phyloP scores from a whole-genome alignment of 2,329 filamentous ascomycete species.

The Cryphonectria nitschkei region DNA sequence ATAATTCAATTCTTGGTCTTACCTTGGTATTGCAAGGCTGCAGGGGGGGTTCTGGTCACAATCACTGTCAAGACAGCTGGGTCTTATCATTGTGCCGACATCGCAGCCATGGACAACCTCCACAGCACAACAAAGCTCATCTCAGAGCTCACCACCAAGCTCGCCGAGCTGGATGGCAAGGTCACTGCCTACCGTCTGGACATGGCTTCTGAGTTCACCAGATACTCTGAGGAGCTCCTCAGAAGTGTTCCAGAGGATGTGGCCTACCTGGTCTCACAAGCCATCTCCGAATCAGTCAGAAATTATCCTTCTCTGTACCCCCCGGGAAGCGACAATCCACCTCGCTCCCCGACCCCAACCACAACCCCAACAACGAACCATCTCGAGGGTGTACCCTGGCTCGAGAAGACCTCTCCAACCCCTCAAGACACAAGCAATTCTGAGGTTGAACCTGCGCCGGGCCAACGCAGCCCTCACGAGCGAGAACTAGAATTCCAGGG shows the following conservation, averaged over 20 bases:
- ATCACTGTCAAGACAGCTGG: background rate
- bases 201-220: conserved; percentile 60
- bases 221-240: conserved; percentile 56
- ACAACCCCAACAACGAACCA: conserved; percentile 26
- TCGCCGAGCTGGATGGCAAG: conserved; percentile 59
- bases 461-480: conserved; percentile 48
- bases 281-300: conserved; percentile 49
- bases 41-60: background rate
- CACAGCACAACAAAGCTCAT: conserved; percentile 53
- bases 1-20: background rate
- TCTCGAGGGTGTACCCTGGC: conserved; percentile 25
- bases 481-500: conserved; percentile 64
- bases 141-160: conserved; percentile 56
- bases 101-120: conserved; percentile 43
- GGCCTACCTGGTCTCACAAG: conserved; percentile 49
- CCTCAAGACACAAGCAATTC: conserved; percentile 44
- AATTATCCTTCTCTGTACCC: conserved; percentile 49
- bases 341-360: conserved; percentile 20
- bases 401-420: conserved; percentile 41
- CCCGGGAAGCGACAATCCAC: conserved; percentile 18
- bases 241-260: conserved; percentile 50
- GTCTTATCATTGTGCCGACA: conserved; percentile 23
- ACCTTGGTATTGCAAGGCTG: background rate
- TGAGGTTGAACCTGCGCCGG: conserved; percentile 38
- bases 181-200: conserved; percentile 61